Evolutionary conservation across 75 land plant species (phyloP).

Genomic region (Selaginella moellendorffii): DNA sequence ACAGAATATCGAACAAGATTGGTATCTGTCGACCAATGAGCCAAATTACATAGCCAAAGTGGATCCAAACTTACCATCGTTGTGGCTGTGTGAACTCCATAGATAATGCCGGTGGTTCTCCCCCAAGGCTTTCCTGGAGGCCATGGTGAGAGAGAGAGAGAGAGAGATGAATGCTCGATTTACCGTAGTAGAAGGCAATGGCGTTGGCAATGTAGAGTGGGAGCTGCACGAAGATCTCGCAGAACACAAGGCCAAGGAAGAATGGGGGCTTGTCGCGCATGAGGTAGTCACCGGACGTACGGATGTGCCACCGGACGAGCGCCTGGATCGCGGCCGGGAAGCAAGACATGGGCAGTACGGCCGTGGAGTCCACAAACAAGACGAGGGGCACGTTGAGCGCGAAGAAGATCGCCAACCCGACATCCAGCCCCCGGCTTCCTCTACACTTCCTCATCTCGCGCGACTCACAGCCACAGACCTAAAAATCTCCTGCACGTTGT

Average conservation of each 20-base stretch:
- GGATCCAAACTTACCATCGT: conserved; percentile 23
- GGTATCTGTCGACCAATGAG: conserved; percentile 11
- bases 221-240: conserved; percentile 24
- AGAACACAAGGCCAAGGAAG: conserved; percentile 18
- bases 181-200: conserved; percentile 24
- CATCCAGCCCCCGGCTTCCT: conserved; percentile 15
- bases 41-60: neutral
- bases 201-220: conserved; percentile 21
- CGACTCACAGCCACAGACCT: too few relatives aligned
- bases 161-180: neutral
- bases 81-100: conserved; percentile 18
- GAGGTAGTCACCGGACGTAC: conserved; percentile 20
- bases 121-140: conserved; percentile 26
- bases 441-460: too few relatives aligned
- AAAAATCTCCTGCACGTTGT: too few relatives aligned
- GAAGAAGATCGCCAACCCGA: conserved; percentile 12
- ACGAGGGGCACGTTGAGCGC: conserved; percentile 16
- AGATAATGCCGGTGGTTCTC: conserved; percentile 24
- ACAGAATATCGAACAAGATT: conserved; percentile 15
- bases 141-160: neutral
- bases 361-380: conserved; percentile 19
- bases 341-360: conserved; percentile 8
- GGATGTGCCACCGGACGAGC: conserved; percentile 13
- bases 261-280: conserved; percentile 17
- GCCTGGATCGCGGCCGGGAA: conserved; percentile 11